Evolutionary conservation across 2,329 filamentous ascomycete species (phyloP).

Genomic region (Diaporthe ampelina): DNA sequence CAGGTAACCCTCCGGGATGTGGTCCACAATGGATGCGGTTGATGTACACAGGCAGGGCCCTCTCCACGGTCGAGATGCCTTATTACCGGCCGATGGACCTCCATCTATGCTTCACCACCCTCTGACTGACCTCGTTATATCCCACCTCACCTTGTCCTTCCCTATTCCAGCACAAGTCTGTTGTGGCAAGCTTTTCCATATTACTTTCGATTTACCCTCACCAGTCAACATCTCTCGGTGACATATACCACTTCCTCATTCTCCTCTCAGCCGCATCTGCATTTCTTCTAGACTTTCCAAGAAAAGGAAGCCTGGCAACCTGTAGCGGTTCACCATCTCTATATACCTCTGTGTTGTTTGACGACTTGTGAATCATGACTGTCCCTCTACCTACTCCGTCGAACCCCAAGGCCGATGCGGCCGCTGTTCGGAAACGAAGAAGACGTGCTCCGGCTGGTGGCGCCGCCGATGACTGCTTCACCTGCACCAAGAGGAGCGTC

Average conservation of each 20-base stretch:
- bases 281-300: conserved; percentile 41
- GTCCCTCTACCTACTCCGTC: conserved; percentile 59
- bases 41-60: conserved; percentile 16
- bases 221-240: conserved; percentile 52
- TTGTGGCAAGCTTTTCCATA: conserved; percentile 54
- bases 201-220: conserved; percentile 58
- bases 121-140: conserved; percentile 47
- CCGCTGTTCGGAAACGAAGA: conserved; percentile 77
- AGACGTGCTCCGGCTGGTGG: conserved; percentile 90
- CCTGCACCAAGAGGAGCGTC: conserved; percentile 85
- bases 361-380: conserved; percentile 58
- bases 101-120: conserved; percentile 38
- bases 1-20: conserved; percentile 37
- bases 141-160: conserved; percentile 52
- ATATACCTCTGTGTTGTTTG: conserved; percentile 32
- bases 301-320: conserved; percentile 31
- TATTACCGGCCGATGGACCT: conserved; percentile 33
- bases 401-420: conserved; percentile 49
- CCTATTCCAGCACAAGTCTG: conserved; percentile 45
- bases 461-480: conserved; percentile 94
- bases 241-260: conserved; percentile 49
- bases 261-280: conserved; percentile 39
- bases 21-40: conserved; percentile 32
- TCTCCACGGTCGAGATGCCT: conserved; percentile 25
- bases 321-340: conserved; percentile 1